Conservation (phyloP, 1,284 basidiomycete genomes). For the Gymnopus androsaceus region DNA sequence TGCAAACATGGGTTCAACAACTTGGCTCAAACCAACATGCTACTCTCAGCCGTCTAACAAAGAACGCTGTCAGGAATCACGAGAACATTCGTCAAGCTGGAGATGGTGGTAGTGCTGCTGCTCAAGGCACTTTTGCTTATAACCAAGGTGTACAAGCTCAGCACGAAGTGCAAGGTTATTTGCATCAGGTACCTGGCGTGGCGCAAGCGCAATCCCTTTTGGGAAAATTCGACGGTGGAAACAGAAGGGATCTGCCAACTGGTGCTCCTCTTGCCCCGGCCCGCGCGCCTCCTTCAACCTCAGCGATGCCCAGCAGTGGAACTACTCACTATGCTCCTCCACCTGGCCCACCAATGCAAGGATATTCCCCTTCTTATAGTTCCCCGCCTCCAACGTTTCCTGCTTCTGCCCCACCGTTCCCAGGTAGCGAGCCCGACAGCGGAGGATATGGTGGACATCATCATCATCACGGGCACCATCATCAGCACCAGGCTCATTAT, state of each 20-base stretch:
- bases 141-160: constrained; percentile 51
- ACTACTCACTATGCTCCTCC: constrained; percentile 29
- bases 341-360: constrained; percentile 24
- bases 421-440: constrained; percentile 18
- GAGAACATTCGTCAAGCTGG: constrained; percentile 67
- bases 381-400: constrained; percentile 13
- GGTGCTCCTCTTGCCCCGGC: constrained; percentile 8
- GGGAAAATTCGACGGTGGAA: constrained; percentile 22
- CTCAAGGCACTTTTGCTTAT: constrained; percentile 48
- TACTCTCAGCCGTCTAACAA: constrained; percentile 62
- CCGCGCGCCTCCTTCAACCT: constrained; percentile 16
- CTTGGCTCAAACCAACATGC: constrained; percentile 55
- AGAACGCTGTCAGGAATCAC: constrained; percentile 71
- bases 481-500: constrained; percentile 12
- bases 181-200: constrained; percentile 52
- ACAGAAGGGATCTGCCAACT: constrained; percentile 11
- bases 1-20: constrained; percentile 62
- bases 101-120: constrained; percentile 48
- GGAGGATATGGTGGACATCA: constrained; percentile 14
- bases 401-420: constrained; percentile 25
- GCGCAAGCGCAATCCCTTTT: constrained; percentile 45
- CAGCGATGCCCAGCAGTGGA: constrained; percentile 15
- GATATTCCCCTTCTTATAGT: constrained; percentile 30
- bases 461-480: constrained; percentile 15
- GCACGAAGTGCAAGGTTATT: constrained; percentile 46